Percentiles rank a stretch among this genome's conserved stretches.
Conservation (phyloP, 495 filamentous ascomycete genomes). For the Aeminium ludgeri region DNA sequence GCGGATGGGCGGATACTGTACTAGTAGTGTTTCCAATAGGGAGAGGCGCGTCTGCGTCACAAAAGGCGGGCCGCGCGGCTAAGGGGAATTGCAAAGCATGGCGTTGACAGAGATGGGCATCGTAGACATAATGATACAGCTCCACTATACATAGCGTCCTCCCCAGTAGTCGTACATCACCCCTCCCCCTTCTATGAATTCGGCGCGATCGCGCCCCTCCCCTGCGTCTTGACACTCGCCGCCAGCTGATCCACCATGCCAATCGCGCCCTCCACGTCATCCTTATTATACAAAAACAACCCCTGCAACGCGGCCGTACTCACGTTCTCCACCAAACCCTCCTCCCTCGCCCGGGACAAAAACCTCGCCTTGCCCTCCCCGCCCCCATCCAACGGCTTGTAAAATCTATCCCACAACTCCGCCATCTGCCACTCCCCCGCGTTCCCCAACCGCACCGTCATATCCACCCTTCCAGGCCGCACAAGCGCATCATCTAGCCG, state of each 20-base stretch:
- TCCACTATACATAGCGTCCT: neutral
- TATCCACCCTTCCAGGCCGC: slow-evolving; percentile 80
- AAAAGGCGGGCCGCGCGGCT: too few species aligned
- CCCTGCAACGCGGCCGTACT: slow-evolving; percentile 88
- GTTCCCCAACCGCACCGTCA: slow-evolving; percentile 79
- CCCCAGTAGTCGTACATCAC: neutral
- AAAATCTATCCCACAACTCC: slow-evolving; percentile 89
- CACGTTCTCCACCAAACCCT: slow-evolving; percentile 41
- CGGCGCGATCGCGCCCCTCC: neutral
- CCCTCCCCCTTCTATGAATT: neutral
- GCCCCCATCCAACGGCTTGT: slow-evolving; percentile 57
- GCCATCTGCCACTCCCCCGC: slow-evolving; percentile 70
- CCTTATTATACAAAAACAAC: slow-evolving; percentile 86
- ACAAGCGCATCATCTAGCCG: slow-evolving; percentile 78
- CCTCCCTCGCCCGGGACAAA: slow-evolving; percentile 32
- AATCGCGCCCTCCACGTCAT: slow-evolving; percentile 72
- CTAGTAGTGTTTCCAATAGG: too few species aligned
- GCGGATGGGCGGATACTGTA: too few species aligned
- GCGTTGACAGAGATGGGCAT: neutral
- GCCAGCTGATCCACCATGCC: slow-evolving; percentile 50
- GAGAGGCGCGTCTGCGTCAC: too few species aligned
- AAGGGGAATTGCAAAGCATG: too few species aligned
- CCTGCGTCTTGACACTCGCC: neutral
- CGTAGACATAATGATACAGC: neutral
- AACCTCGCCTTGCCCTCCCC: slow-evolving; percentile 36